Percentiles rank a stretch among this genome's conserved stretches.
These are phyloP conservation scores for Microbotryomycetes sp. DNA, from an alignment of 1,284 basidiomycete species.

Conservation along the genomic window DNA sequence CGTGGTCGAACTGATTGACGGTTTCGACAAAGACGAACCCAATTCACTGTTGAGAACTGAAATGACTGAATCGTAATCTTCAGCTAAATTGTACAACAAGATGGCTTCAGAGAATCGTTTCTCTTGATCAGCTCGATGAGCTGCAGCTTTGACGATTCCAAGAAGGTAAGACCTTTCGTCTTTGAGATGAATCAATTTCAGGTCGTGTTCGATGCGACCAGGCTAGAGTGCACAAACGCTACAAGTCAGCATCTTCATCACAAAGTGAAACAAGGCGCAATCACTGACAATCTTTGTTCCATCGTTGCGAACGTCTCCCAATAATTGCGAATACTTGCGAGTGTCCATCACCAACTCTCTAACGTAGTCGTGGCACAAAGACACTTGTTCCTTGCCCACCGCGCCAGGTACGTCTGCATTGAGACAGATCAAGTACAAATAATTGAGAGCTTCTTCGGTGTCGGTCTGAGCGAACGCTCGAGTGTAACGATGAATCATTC, in stretches of 20 bases:
- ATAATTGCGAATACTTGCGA: constrained; percentile 72
- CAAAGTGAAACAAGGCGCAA: neutral
- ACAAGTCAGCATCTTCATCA: neutral
- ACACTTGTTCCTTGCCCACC: constrained; percentile 74
- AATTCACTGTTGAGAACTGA: constrained; percentile 80
- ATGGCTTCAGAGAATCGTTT: constrained; percentile 79
- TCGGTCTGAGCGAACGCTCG: constrained; percentile 86
- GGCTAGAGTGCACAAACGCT: constrained; percentile 50
- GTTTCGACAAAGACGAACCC: constrained; percentile 71
- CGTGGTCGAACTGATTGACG: constrained; percentile 37
- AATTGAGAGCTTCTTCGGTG: constrained; percentile 87
- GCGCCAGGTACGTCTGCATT: constrained; percentile 57
- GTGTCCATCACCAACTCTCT: constrained; percentile 81
- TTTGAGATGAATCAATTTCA: constrained; percentile 66
- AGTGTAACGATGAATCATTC: constrained; percentile 86
- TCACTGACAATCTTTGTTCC: constrained; percentile 68
- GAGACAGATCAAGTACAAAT: constrained; percentile 84
- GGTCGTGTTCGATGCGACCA: constrained; percentile 78
- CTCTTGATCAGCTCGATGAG: constrained; percentile 62
- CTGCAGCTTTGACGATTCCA: constrained; percentile 74
- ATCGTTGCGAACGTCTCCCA: constrained; percentile 83
- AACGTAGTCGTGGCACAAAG: constrained; percentile 78
- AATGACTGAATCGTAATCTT: constrained; percentile 83
- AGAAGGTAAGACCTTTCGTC: constrained; percentile 68
- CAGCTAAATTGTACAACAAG: constrained; percentile 90